Base-by-base conservation (phyloP, 2,329 filamentous ascomycete species). In the Hymenotorrendiella dingleyae region DNA sequence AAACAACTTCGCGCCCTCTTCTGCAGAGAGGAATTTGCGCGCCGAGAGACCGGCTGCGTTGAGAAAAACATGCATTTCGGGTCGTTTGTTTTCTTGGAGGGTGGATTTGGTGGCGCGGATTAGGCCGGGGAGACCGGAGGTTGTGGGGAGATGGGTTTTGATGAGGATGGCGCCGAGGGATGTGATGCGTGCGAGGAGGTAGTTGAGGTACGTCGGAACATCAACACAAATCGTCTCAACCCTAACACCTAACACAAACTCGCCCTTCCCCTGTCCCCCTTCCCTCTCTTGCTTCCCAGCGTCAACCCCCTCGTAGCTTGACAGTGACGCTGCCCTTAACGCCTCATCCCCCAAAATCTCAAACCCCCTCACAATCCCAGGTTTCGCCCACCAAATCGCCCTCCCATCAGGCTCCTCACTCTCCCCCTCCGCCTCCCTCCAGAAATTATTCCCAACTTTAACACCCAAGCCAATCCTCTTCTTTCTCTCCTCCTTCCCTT, bases 41-140 rank as follows among this genome's bases (percentile, higher is more conserved):
- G 69, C 67, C 4, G 57, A 59, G 3, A 73, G 53, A 6, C 69
- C 70, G 1, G 64, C 65, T 24, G 63, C 64, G 43, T 72, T 72
- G 23, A 72, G 52, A 32, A 68, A 62, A 0, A 60, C 55, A 28
- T 35, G 16, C 17, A 28, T 21, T 1, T 21, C 11, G 12, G 42
- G 19, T 6, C 49, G 14, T 2, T 42, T 17, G 12, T 36, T 19
- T 23, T 44, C 30, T 17, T 20, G n/a, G n/a, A 45, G 7, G 3
- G 47, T 33, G 10, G 21, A 14, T 29, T 47, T 50, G 0, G 35
- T 40, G 17, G 41, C 30, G 8, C 14, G 14, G 12, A 55, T 34
- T 1, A 49, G 37, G 17, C 50, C 53, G 3, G 32, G 14, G 6
- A 54, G 22, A 17, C 49, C 49, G 3, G 21, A 2, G 0, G 9